These are phyloP conservation scores for Populus hybrid DNA, from an alignment of 441 rosid species.

Conservation along the genomic window DNA sequence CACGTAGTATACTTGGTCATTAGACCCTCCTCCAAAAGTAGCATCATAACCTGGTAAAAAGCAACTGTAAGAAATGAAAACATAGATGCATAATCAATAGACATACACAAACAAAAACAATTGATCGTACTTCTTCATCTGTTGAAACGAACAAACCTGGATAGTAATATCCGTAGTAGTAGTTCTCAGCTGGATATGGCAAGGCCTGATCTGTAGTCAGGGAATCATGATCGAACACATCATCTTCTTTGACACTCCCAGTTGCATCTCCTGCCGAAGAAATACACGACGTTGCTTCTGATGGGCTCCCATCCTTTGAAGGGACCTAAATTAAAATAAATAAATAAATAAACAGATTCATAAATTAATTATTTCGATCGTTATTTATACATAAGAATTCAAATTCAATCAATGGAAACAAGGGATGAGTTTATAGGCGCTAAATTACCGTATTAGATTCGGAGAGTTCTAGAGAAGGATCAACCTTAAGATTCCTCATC, in stretches of 20 bases:
- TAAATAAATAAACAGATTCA: neutral
- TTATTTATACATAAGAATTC: neutral
- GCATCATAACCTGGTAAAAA: conserved; percentile 15
- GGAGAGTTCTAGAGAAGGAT: conserved; percentile 30
- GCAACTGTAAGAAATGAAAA: conserved; percentile 17
- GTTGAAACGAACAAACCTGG: conserved; percentile 45
- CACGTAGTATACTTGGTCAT: conserved; percentile 56
- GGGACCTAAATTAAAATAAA: conserved; percentile 15
- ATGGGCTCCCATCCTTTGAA: conserved; percentile 28
- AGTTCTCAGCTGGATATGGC: conserved; percentile 49
- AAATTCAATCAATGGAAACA: neutral
- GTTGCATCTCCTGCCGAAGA: conserved; percentile 25
- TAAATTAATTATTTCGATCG: neutral
- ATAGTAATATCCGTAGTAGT: conserved; percentile 64
- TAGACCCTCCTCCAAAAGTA: conserved; percentile 59
- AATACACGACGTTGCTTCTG: conserved; percentile 29
- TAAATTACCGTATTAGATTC: conserved; percentile 28
- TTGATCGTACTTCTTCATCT: neutral
- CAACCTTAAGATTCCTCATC: conserved; percentile 40
- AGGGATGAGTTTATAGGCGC: neutral
- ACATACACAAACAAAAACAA: neutral
- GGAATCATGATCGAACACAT: conserved; percentile 27
- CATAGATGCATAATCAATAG: conserved; percentile 8
- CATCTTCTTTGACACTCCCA: conserved; percentile 17
- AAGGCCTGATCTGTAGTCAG: conserved; percentile 43